These are phyloP conservation scores for Pseudopyricularia javanii DNA, from an alignment of 2,329 filamentous ascomycete species.

Conservation along the genomic window DNA sequence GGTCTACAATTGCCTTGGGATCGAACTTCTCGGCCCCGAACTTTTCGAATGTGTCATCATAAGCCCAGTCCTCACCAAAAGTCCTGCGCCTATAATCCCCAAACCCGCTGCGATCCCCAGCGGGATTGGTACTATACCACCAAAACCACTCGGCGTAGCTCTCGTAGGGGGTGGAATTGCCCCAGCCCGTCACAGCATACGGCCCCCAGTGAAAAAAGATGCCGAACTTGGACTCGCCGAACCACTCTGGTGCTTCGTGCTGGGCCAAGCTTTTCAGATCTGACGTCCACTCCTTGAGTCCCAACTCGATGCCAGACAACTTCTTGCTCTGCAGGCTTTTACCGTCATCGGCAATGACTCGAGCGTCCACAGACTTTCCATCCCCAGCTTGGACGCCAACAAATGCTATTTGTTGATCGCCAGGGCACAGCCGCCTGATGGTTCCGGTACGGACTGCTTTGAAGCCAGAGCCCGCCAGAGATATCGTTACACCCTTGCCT, in stretches of 20 bases:
- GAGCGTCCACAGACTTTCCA: background rate
- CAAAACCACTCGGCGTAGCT: constrained; percentile 35
- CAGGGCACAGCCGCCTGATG: constrained; percentile 27
- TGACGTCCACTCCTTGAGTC: constrained; percentile 16
- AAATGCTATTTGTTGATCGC: constrained; percentile 26
- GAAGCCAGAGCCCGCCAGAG: constrained; percentile 23
- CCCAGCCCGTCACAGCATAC: constrained; percentile 44
- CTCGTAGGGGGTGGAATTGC: constrained; percentile 25
- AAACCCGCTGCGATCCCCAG: constrained; percentile 25
- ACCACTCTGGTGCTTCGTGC: constrained; percentile 38
- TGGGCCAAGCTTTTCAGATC: constrained; percentile 17
- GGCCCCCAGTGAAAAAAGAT: constrained; percentile 51
- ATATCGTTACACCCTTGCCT: constrained; percentile 16
- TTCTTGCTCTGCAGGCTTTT: constrained; percentile 6
- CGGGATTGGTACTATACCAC: constrained; percentile 33
- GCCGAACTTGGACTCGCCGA: constrained; percentile 40
- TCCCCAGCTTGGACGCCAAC: constrained; percentile 9
- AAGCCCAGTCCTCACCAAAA: constrained; percentile 6
- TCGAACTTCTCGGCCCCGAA: constrained; percentile 8
- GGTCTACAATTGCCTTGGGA: constrained; percentile 18
- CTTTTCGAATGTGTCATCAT: constrained; percentile 21
- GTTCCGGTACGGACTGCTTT: constrained; percentile 24
- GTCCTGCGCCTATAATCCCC: constrained; percentile 29
- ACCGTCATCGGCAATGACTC: constrained; percentile 3
- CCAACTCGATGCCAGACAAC: constrained; percentile 16